These are phyloP conservation scores for Spathaspora boniae DNA, from an alignment of 805 yeast species.

Conservation along the genomic window DNA sequence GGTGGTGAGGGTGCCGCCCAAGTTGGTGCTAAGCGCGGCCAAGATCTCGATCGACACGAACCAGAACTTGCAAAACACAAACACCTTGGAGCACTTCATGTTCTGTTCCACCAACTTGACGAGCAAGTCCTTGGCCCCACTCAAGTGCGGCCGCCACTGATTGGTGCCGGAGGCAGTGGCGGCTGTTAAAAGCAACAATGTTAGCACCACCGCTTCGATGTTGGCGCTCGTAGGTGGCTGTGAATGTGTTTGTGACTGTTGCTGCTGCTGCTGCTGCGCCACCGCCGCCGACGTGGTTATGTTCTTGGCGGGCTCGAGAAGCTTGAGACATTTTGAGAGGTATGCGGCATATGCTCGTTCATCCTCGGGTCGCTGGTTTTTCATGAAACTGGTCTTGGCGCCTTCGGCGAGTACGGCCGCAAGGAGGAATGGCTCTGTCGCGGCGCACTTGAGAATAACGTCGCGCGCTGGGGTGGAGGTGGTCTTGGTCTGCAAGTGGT, in stretches of 20 bases:
- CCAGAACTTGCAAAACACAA: constrained; percentile 56
- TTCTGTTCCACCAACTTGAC: constrained; percentile 29
- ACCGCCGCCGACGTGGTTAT: too few species aligned
- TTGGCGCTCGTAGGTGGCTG: constrained; percentile 40
- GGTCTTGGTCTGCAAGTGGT: constrained; percentile 20
- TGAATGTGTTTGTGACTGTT: background rate
- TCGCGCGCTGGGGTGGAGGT: constrained; percentile 56
- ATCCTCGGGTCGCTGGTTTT: constrained; percentile 44
- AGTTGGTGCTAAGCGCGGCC: constrained; percentile 50
- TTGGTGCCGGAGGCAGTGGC: constrained; percentile 53
- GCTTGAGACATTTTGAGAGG: constrained; percentile 55
- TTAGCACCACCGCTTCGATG: constrained; percentile 61
- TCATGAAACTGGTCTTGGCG: constrained; percentile 50
- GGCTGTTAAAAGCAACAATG: constrained; percentile 60
- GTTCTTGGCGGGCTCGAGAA: constrained; percentile 29
- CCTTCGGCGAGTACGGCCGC: constrained; percentile 72
- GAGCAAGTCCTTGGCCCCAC: constrained; percentile 59
- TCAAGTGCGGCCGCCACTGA: constrained; percentile 61
- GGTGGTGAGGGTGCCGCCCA: constrained; percentile 52
- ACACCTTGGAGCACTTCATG: constrained; percentile 30
- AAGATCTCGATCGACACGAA: constrained; percentile 50
- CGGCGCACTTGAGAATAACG: constrained; percentile 55
- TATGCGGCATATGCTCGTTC: constrained; percentile 63
- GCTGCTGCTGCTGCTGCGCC: too few species aligned
- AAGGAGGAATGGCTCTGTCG: constrained; percentile 54